Evolutionary conservation across 2,329 filamentous ascomycete genomes (phyloP).

Genomic region (Huntiella decipiens): DNA sequence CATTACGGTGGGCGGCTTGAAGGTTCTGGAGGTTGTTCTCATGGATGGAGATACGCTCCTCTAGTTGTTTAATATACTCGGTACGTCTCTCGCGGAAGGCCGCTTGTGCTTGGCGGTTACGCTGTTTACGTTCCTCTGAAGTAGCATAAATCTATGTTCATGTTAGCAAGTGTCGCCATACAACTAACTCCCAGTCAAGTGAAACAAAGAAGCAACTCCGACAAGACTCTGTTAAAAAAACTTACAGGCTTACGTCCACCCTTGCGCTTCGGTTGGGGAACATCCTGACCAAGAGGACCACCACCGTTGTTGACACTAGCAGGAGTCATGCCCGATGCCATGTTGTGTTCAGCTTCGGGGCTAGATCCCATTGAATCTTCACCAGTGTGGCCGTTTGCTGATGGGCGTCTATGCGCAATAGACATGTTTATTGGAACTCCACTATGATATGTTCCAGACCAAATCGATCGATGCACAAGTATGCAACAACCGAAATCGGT

Average conservation of each 20-base stretch:
- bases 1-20: slow-evolving; percentile 83
- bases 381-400: slow-evolving; percentile 33
- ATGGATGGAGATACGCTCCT: slow-evolving; percentile 92
- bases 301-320: slow-evolving; percentile 13
- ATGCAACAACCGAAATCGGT: too few relatives aligned
- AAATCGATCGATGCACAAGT: neutral
- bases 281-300: slow-evolving; percentile 26
- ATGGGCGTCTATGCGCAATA: slow-evolving; percentile 28
- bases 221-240: slow-evolving; percentile 23
- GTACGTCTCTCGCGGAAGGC: slow-evolving; percentile 92
- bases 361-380: slow-evolving; percentile 43
- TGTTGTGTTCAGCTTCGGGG: slow-evolving; percentile 33
- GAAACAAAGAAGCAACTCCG: neutral
- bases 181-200: neutral
- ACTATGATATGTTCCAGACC: slow-evolving; percentile 30
- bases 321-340: slow-evolving; percentile 14
- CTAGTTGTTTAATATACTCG: slow-evolving; percentile 98
- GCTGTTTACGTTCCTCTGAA: slow-evolving; percentile 93
- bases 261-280: slow-evolving; percentile 73
- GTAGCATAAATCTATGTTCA: slow-evolving; percentile 76
- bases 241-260: slow-evolving; percentile 90
- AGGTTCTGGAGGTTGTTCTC: slow-evolving; percentile 84
- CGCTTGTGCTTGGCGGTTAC: slow-evolving; percentile 91
- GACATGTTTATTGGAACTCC: slow-evolving; percentile 39
- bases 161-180: slow-evolving; percentile 2